A percentile compares a stretch with the other conserved stretches of the same genome.
Conservation (phyloP, 345 rosid species). For the Theobroma cacao region DNA sequence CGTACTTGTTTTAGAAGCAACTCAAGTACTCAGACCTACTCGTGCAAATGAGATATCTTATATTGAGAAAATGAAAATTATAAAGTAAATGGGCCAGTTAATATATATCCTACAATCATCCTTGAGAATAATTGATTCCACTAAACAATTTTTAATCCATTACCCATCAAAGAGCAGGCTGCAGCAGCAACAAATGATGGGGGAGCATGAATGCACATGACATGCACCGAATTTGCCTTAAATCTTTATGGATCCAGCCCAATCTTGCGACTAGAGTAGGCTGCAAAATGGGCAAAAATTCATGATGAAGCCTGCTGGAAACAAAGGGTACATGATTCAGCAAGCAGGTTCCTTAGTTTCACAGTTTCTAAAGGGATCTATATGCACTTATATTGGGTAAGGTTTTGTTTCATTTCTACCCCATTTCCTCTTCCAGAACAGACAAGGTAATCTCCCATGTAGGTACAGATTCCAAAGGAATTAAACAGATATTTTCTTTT, state of each 20-base stretch:
- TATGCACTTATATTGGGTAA: not conserved
- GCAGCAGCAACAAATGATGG: not conserved
- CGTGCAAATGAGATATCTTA: not conserved
- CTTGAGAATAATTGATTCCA: not conserved
- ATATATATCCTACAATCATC: not conserved
- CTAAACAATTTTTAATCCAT: not conserved
- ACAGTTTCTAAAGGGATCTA: not conserved
- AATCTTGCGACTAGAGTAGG: not conserved
- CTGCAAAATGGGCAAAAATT: not conserved
- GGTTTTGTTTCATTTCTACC: not conserved
- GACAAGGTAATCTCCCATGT: not conserved
- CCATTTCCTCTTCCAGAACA: not conserved
- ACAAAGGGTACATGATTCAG: not conserved
- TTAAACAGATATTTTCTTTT: not conserved
- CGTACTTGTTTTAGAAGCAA: not conserved
- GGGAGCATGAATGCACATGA: not conserved
- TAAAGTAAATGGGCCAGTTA: not conserved
- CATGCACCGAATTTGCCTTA: not conserved
- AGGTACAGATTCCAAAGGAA: not conserved
- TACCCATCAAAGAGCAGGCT: not conserved
- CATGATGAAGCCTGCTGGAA: slow-evolving; percentile 1
- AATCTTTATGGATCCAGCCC: not conserved
- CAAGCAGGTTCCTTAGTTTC: not conserved
- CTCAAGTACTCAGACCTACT: not conserved
- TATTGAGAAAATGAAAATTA: not conserved